Evolutionary conservation across 2,329 filamentous ascomycete genomes (phyloP), one percentile per base, ranked within the genome.

Genomic region (Fusarium anthophilum): DNA sequence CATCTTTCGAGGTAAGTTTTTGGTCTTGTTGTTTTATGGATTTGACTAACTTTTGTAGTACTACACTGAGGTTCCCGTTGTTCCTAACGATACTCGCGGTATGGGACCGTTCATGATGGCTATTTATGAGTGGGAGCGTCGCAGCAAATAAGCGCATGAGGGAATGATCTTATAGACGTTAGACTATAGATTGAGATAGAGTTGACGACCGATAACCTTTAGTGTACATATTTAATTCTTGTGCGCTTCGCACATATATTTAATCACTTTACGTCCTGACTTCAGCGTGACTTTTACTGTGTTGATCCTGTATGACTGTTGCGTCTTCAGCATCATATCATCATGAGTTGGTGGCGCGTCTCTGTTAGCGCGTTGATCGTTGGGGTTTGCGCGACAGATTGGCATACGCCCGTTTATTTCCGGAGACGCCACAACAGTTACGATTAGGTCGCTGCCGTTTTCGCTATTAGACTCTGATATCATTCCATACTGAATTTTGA

Each of bases 1-100:
- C 84, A 6, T 83, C 82, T 14, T 89, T 87, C 72, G 83, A 87
- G 79, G 86, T 88, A 75, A 80, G 72, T 73, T 81, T 55, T 51
- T 8, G 2, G 4, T 3, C 26, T 13, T 9, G 8, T 28, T 6
- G 3, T 6, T 17, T 15, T 35, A 17, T 22, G 11, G 14, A 15
- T 10, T 24, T 51, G 39, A 8, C 76, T 45, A 3, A 53, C 10
- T 26, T 3, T 30, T 26, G 5, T 5, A 80, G 79, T 80, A 80
- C 26, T 80, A 80, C 45, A 75, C 79, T 2, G 71, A 67, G 55
- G 79, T 80, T 50, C 70, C 66, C 3, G 30, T 78, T 17, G 73
- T 79, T 8, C 69, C 76, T 22, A 78, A 80, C 35, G 79, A 80
- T 59, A 70, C 79, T 17, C 79, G 79, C 3, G 79, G 79, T 7